Evolutionary conservation across 306 rosid genomes (phyloP).

Genomic region (Luffa acutangula): DNA sequence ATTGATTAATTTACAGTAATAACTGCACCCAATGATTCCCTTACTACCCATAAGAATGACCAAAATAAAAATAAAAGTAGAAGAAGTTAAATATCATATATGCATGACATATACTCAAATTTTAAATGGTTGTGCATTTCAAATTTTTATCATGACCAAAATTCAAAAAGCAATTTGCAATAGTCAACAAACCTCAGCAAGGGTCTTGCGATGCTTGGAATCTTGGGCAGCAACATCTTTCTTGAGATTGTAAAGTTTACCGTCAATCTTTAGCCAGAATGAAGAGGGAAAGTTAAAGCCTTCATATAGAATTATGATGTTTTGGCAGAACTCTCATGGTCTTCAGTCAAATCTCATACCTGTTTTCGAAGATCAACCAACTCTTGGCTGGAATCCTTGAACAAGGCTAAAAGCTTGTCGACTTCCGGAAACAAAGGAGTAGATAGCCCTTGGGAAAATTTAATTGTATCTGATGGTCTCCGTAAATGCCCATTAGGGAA

Average conservation of each 20-base stretch:
- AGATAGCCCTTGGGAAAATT: conserved; percentile 36
- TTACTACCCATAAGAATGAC: neutral
- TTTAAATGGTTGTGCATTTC: neutral
- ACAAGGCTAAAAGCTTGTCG: conserved; percentile 67
- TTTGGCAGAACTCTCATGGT: neutral
- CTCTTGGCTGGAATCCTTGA: conserved; percentile 89
- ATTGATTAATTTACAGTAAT: neutral
- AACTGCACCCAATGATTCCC: neutral
- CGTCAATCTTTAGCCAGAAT: conserved; percentile 61
- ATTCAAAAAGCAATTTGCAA: neutral
- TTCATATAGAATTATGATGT: neutral
- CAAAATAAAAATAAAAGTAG: neutral
- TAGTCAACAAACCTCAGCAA: conserved; percentile 62
- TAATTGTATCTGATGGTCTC: conserved; percentile 36
- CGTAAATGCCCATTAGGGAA: conserved; percentile 56
- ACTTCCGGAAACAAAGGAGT: conserved; percentile 84
- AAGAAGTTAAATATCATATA: neutral
- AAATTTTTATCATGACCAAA: neutral
- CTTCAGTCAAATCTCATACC: conserved; percentile 27
- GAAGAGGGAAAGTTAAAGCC: neutral
- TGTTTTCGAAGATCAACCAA: conserved; percentile 86
- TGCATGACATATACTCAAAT: neutral
- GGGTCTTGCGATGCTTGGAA: conserved; percentile 87
- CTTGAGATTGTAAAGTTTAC: conserved; percentile 67
- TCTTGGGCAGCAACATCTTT: conserved; percentile 89